Base-by-base conservation (phyloP, 345 rosid species). In the Brassica napus region DNA sequence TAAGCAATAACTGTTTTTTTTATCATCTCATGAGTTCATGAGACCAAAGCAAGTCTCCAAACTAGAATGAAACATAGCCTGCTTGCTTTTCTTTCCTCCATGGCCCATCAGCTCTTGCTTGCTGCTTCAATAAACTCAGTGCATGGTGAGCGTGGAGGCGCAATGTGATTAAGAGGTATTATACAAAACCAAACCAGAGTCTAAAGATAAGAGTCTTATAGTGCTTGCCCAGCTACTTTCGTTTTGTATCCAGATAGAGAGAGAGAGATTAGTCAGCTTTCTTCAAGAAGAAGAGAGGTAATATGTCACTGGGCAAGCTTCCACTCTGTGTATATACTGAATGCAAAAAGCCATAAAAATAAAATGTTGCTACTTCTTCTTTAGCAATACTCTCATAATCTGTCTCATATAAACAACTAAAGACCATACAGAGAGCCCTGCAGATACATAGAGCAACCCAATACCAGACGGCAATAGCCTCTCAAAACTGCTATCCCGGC, bases 341-440 rank as follows among this genome's bases (percentile, higher is more conserved):
- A 62, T 16, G 66, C 68, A 84, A 32, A 77, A 59, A 73, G 61
- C 68, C 75, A 44, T 2, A 49, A 21, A 37, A 39, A 28, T 81
- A 23, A 49, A 49, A 49, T 3, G 16, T 49, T 37, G 69, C 86
- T 90, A 91, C 86, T 91, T 88, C 67, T 79, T 73, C 74, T 73
- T 73, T 73, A 90, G 79, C 78, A 95, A 69, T 65, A 90, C 92
- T 84, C 84, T 86, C 82, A 86, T 83, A 79, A 95, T 93, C 85
- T 91, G 93, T 83, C 87, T 84, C 93, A 90, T 87, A 76, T 95
- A 95, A 76, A 95, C 93, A 59, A 82, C 85, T 76, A 95, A 84
- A 66, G 99, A 95, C 97, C 97, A 93, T 32, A 93, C 60, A 24
- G 99, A 91, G 55, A 95, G 91, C 78, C 98, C 94, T 4, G 98